phyloP scores from a whole-genome alignment of 805 yeast genomes.

The Starmera caribaea region DNA sequence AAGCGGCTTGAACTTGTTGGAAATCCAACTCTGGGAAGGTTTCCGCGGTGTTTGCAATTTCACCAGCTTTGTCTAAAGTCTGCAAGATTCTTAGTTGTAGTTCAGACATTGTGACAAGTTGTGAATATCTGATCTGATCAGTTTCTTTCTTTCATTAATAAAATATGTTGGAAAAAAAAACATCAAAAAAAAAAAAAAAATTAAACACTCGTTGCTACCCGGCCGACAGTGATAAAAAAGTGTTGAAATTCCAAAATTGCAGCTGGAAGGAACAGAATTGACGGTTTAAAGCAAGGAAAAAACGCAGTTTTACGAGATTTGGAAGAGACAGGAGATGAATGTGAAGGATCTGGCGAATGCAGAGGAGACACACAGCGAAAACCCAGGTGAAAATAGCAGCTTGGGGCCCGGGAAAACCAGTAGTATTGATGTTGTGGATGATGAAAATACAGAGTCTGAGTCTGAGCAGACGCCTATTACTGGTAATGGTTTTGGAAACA shows the following conservation, averaged over 20 bases:
- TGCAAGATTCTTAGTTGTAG: constrained; percentile 55
- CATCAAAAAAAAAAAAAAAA: no score
- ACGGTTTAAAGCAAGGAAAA: background rate
- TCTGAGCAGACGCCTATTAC: background rate
- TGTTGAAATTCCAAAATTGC: background rate
- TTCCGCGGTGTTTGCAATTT: constrained; percentile 59
- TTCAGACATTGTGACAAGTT: constrained; percentile 73
- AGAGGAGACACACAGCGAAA: no score
- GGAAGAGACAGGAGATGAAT: no score
- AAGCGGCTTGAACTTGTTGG: constrained; percentile 66
- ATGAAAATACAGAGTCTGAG: background rate
- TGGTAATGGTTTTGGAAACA: background rate
- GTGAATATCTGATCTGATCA: no score
- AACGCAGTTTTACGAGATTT: background rate
- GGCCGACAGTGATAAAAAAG: background rate
- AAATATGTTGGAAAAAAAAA: no score
- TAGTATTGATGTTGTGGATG: background rate
- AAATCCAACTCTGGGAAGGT: constrained; percentile 60
- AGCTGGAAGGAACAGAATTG: background rate
- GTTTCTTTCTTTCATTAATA: no score
- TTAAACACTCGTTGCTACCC: no score
- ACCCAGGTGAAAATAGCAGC: no score
- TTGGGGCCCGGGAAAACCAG: background rate
- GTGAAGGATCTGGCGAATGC: no score
- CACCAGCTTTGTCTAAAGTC: constrained; percentile 50